Evolutionary conservation across 768 basidiomycete genomes (phyloP), one percentile per base, ranked within the genome.

Genomic region (Suillus occidentalis): DNA sequence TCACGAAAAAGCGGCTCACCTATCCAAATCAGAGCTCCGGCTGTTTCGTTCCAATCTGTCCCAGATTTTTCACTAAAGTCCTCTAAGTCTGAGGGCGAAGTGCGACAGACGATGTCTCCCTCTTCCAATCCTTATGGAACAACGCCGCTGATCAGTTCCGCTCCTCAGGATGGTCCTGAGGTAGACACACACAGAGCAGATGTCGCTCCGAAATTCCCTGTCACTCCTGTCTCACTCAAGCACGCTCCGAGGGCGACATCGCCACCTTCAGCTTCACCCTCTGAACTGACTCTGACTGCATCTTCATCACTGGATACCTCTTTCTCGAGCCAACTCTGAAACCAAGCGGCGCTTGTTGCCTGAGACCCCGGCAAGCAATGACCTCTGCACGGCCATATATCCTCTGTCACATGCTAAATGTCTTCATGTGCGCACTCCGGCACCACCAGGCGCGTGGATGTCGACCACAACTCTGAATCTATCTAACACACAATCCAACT

Each of bases 381-480:
- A 70, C 52, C 69, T 67, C 36, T 68, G 76, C 62, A 87, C 87
- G 0, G 86, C 87, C 1, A 74, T 70, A 25, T 64, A 62, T 22
- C 81, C 86, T n/a, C 70, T 86, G 42, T 84, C 85, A 9, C 81
- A 82, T 68, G 80, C 81, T 39, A 77, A 74, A 10, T 75, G 81
- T 6, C 73, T 85, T 13, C 80, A 85, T 22, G 64, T 77, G 14
- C 84, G 83, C 64, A 91, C 89, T 1, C 89, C 89, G 45, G 85
- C 80, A 20, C 84, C 84, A 6, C 89, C 89, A 28, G 90, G 89
- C 43, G 89, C 82, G 42, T 91, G 89, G 88, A 66, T 83, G 52
- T 74, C 77, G 2, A 89, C 90, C 37, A n/a, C 55, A 3, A 63
- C 69, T n/a, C 65, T 70, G 20, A 63, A n/a, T 53, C 68, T 62